Base-by-base conservation (phyloP, 2,329 filamentous ascomycete genomes). In the Clarireedia hainanense region DNA sequence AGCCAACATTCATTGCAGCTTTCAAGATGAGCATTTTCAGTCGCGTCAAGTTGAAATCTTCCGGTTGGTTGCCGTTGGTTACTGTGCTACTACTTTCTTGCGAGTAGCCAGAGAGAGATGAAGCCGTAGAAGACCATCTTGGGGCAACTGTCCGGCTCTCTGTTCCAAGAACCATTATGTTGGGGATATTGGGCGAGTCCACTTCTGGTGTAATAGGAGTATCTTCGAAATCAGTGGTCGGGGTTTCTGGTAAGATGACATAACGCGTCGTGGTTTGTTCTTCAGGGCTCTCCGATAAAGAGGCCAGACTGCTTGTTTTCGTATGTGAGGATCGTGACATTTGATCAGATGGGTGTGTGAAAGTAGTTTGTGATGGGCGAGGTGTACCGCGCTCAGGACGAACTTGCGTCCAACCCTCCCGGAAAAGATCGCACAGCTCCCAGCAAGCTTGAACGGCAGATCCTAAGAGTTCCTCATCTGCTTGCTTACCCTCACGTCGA, bases 161-260 rank as follows among this genome's bases (percentile, higher is more conserved):
- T 4, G 89, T 87, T 2, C 90, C 90, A 0, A 96, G 79, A 0
- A 96, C 85, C 51, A 96, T 78, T 63, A 96, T 96, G 66, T 96
- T 95, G 5, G 90, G 91, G 54, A 91, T 81, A 40, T 84, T 85
- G 0, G 85, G 81, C 6, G 81, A 86, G 46, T 85, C 82, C 61
- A 88, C 88, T 55, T 92, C 89, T 0, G 88, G 87, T 0, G 91
- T 95, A 45, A 90, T 81, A 4, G 89, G 85, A 0, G 87, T 90
- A 67, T 97, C 91, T 69, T 96, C 92, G 64, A 96, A 96, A 63
- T 96, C 91, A 4, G 91, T 97, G 0, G 92, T 92, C 0, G 91
- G 91, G 0, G 91, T 97, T 72, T 97, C 92, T 0, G 91, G 91
- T 23, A 49, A 15, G 17, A 49, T 50, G 14, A 47, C 15, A 26